Conservation (phyloP, 2,329 filamentous ascomycete genomes). For the Cladorrhinum sp. region DNA sequence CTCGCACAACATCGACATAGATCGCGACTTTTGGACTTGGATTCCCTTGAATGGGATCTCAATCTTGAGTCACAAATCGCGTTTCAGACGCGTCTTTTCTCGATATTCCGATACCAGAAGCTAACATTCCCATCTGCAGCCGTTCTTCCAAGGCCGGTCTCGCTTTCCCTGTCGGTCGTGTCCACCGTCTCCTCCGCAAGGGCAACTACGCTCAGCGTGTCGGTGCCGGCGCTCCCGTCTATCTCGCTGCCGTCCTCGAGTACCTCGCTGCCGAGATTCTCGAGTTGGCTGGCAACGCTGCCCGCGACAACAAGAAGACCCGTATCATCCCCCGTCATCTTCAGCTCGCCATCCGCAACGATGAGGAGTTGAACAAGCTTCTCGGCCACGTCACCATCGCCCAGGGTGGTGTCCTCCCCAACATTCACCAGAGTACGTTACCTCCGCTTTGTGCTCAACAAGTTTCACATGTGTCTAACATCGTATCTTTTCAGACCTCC, state of each 20-base stretch:
- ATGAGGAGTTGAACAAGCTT: constrained; percentile 99
- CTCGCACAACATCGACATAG: constrained; percentile 13
- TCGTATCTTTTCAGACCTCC: constrained; percentile 65
- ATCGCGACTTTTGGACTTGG: neutral
- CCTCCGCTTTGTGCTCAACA: neutral
- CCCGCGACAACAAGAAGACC: constrained; percentile 99
- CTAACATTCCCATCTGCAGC: constrained; percentile 52
- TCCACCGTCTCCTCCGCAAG: constrained; percentile 97
- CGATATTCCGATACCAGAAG: neutral
- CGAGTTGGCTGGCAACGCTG: constrained; percentile 96
- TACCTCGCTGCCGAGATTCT: constrained; percentile 99
- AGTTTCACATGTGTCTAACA: constrained; percentile 24
- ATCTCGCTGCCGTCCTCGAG: constrained; percentile 95
- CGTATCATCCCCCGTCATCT: constrained; percentile 99
- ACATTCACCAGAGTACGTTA: constrained; percentile 91
- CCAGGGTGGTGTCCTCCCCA: constrained; percentile 93
- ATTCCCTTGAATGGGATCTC: neutral
- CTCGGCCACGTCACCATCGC: constrained; percentile 94
- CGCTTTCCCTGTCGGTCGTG: constrained; percentile 98
- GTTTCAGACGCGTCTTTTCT: constrained; percentile 40
- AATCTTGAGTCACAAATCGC: neutral
- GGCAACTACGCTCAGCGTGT: constrained; percentile 99
- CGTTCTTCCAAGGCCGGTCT: constrained; percentile 99
- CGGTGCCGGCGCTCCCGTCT: constrained; percentile 95
- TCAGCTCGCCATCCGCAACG: constrained; percentile 98